phyloP scores from a whole-genome alignment of 768 basidiomycete genomes.

The Phaffia australis region DNA sequence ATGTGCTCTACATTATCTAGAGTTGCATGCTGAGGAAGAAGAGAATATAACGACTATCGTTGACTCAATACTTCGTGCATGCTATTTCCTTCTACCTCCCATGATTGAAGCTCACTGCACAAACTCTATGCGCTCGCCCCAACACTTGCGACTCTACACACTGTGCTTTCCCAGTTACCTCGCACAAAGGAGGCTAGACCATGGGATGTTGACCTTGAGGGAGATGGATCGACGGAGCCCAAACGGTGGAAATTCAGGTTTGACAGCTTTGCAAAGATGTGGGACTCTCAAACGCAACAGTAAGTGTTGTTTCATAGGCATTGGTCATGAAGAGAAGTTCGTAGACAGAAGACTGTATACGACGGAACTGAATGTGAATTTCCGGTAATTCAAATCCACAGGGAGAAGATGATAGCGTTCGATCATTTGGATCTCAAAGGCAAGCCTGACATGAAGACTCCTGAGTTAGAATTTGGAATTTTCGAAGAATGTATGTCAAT shows the following conservation, averaged over 20 bases:
- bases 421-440: slow-evolving; percentile 73
- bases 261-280: too few relatives aligned
- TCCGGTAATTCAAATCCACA: background rate
- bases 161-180: too few relatives aligned
- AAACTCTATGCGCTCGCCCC: slow-evolving; percentile 17
- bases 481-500: slow-evolving; percentile 71
- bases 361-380: too few relatives aligned
- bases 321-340: too few relatives aligned
- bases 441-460: slow-evolving; percentile 66
- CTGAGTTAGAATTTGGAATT: slow-evolving; percentile 59
- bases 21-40: background rate
- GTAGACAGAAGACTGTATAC: too few relatives aligned
- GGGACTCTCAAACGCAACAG: too few relatives aligned
- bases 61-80: background rate
- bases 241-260: too few relatives aligned
- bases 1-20: slow-evolving; percentile 29
- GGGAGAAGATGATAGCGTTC: slow-evolving; percentile 59
- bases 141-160: background rate
- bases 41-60: background rate
- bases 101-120: slow-evolving; percentile 17
- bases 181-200: too few relatives aligned
- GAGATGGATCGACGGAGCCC: too few relatives aligned
- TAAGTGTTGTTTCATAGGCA: too few relatives aligned
- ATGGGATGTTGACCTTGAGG: too few relatives aligned
- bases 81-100: background rate